Evolutionary conservation across 2,329 filamentous ascomycete species (phyloP), one percentile per base, ranked within the genome.

Genomic region (Xylariomycetidae sp.): DNA sequence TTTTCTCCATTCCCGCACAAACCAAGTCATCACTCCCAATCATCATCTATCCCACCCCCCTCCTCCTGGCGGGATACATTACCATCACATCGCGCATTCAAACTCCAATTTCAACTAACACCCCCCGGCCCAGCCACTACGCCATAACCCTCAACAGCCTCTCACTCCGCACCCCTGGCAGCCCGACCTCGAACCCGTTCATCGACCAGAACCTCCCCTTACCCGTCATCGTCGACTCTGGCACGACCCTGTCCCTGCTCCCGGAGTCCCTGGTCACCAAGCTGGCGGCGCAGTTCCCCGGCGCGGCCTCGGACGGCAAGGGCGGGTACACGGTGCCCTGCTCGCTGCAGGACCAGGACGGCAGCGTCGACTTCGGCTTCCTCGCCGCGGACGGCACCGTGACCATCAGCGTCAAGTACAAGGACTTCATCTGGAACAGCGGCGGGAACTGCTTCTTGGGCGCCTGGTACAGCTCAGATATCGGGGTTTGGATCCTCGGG

Each of bases 191-290:
- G 8, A 46, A 9, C 15, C 38, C 36, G 7, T 31, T 48, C 18
- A 18, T 22, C 4, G 42, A 47, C 36, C 29, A 34, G 11, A 42
- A 25, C 23, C 30, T 50, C 6, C 63, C 69, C 16, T 46, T 58
- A 8, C 62, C 60, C 30, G 63, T 70, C 15, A 61, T 72, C 50
- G 59, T 77, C 32, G 73, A 77, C 54, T 70, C 67, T 3, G 73
- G 73, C 32, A 68, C 69, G 2, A 74, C 72, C 1, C 50, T 75
- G 10, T 64, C 58, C 4, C 60, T 66, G 14, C 61, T 77, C 23
- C 70, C 70, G 13, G 43, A 56, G 8, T 26, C 51, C 2, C 51
- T 71, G 6, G 67, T 68, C n/a, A 37, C 45, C 5, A 60, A 61
- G 3, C 58, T 77, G 4, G 61, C 68, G 2, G 42, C 56, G 4